phyloP scores from a whole-genome alignment of 148 eudicot genomes.

The Chenopodium formosanum region DNA sequence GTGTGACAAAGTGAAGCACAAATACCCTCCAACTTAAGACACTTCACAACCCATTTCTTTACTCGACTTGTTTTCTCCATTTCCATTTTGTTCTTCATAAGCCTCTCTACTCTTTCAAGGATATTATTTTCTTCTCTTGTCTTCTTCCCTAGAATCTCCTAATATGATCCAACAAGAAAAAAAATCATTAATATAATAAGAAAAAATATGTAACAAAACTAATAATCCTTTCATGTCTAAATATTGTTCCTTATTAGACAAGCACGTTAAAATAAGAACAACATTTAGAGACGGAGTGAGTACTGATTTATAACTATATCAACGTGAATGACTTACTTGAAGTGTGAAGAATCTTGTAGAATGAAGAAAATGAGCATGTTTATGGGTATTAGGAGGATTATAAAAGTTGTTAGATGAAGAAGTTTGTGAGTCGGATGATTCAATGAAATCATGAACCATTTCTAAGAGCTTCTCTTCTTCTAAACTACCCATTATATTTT shows the following conservation, averaged over 20 bases:
- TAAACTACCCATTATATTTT: slow-evolving; percentile 37
- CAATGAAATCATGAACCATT: slow-evolving; percentile 60
- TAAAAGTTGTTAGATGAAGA: slow-evolving; percentile 6
- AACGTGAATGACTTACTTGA: slow-evolving; percentile 30
- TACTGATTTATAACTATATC: too few species aligned
- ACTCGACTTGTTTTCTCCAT: slow-evolving; percentile 26
- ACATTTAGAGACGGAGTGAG: too few species aligned
- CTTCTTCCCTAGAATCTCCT: slow-evolving; percentile 39
- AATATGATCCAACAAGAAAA: neutral
- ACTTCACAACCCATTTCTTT: slow-evolving; percentile 45
- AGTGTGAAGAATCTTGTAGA: slow-evolving; percentile 23
- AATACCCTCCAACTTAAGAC: slow-evolving; percentile 41
- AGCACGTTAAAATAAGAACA: too few species aligned
- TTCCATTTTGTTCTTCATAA: slow-evolving; percentile 32
- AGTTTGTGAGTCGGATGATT: slow-evolving; percentile 30
- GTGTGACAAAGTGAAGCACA: slow-evolving; percentile 49
- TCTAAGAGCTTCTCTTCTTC: slow-evolving; percentile 46
- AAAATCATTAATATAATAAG: neutral
- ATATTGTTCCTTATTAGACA: too few species aligned
- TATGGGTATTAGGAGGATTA: slow-evolving; percentile 16
- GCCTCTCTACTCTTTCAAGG: slow-evolving; percentile 23
- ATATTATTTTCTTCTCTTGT: slow-evolving; percentile 36
- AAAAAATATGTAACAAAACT: too few species aligned
- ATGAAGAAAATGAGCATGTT: slow-evolving; percentile 23
- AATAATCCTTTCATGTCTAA: too few species aligned